These are phyloP conservation scores for Pseudocercospora fuligena DNA, from an alignment of 2,329 filamentous ascomycete species.

Conservation along the genomic window DNA sequence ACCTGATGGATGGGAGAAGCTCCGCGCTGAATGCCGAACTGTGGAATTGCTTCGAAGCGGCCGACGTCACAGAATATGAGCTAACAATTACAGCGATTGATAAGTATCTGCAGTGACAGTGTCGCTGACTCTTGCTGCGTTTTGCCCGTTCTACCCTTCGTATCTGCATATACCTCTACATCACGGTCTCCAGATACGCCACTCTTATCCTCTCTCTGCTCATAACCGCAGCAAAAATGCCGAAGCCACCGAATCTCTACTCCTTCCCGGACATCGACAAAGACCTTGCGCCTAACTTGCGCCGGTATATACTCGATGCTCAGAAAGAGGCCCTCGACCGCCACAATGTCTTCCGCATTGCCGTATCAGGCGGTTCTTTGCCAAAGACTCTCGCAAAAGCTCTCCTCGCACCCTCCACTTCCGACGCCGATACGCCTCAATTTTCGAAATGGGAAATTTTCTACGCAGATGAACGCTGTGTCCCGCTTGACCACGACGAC, in stretches of 20 bases:
- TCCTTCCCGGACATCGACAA: conserved; percentile 74
- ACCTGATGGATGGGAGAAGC: not conserved
- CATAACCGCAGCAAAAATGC: conserved; percentile 35
- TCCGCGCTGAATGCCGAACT: not conserved
- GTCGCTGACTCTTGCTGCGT: not conserved
- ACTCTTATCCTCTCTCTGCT: not conserved
- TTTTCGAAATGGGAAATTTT: conserved; percentile 97
- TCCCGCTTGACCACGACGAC: conserved; percentile 87
- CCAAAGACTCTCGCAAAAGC: conserved; percentile 86
- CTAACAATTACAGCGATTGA: conserved; percentile 8
- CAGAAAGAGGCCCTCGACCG: conserved; percentile 80
- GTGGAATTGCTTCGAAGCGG: conserved; percentile 4
- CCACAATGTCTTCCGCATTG: conserved; percentile 83
- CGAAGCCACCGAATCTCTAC: conserved; percentile 67
- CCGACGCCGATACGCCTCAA: conserved; percentile 66
- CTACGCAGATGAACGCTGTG: conserved; percentile 96
- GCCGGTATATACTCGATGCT: conserved; percentile 78
- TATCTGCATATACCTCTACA: not conserved
- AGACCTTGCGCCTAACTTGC: conserved; percentile 75
- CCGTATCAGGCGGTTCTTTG: conserved; percentile 90
- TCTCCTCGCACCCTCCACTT: conserved; percentile 63
- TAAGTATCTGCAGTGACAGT: conserved; percentile 11
- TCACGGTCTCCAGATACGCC: not conserved
- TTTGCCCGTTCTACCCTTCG: not conserved
- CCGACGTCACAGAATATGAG: not conserved